These are phyloP conservation scores for Silene coronaria DNA, from an alignment of 179 eudicot genomes.

Conservation along the genomic window DNA sequence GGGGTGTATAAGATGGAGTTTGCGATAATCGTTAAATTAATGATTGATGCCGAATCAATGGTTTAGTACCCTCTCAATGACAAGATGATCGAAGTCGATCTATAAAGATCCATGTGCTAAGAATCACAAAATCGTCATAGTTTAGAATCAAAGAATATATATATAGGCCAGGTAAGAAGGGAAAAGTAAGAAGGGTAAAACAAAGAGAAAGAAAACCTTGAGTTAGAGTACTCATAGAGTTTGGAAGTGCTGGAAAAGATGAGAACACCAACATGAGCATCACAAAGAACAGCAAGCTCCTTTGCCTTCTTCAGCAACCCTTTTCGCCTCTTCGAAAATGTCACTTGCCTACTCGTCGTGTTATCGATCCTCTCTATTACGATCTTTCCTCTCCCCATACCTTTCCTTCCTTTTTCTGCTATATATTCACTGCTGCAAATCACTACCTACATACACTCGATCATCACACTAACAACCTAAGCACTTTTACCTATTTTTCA, in stretches of 20 bases:
- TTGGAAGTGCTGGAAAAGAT: constrained; percentile 34
- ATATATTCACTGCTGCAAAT: too few relatives aligned
- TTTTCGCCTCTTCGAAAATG: constrained; percentile 38
- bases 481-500: too few relatives aligned
- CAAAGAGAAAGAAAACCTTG: constrained; percentile 24
- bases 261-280: constrained; percentile 42
- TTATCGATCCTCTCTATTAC: constrained; percentile 37
- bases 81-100: too few relatives aligned
- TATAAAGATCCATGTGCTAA: too few relatives aligned
- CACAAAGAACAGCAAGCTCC: constrained; percentile 40
- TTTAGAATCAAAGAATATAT: neutral
- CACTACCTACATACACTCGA: too few relatives aligned
- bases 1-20: too few relatives aligned
- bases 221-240: constrained; percentile 33
- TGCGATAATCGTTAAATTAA: too few relatives aligned
- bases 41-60: too few relatives aligned
- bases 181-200: neutral
- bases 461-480: too few relatives aligned
- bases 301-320: constrained; percentile 37
- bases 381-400: constrained; percentile 41
- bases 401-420: neutral
- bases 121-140: too few relatives aligned
- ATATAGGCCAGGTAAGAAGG: neutral
- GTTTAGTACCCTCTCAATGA: too few relatives aligned
- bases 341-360: constrained; percentile 36